Conservation (phyloP, 1,284 basidiomycete species). For the Rhodotorula sp. region DNA sequence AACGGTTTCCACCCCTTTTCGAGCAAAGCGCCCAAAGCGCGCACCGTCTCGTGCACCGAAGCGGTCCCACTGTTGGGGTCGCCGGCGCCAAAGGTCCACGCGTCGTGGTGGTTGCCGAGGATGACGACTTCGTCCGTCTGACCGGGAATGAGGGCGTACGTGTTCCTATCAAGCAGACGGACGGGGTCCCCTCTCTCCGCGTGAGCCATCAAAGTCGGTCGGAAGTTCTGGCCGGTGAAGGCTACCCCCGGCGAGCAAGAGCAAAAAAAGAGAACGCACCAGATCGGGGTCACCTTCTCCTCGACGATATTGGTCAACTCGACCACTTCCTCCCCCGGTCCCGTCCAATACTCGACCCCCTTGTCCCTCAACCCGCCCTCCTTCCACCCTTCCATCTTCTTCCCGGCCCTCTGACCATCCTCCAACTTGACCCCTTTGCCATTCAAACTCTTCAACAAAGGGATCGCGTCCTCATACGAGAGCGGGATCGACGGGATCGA, state of each 20-base stretch:
- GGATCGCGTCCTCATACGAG: constrained; percentile 55
- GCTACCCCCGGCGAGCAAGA: no score
- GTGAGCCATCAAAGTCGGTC: no score
- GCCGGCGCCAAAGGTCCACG: constrained; percentile 59
- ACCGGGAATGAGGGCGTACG: constrained; percentile 85
- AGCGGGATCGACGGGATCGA: constrained; percentile 50
- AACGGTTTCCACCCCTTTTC: constrained; percentile 81
- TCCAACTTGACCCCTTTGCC: constrained; percentile 47
- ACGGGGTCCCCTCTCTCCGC: no score
- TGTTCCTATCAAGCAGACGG: constrained; percentile 59
- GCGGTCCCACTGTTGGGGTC: constrained; percentile 88
- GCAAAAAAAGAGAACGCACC: constrained; percentile 10
- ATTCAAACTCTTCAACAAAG: constrained; percentile 52
- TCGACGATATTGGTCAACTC: constrained; percentile 60
- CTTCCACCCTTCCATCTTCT: constrained; percentile 43
- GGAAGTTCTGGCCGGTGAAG: no score
- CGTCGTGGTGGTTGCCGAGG: constrained; percentile 83
- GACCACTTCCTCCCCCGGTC: constrained; percentile 53
- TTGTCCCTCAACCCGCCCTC: constrained; percentile 52
- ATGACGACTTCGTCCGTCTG: constrained; percentile 72
- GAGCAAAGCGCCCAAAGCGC: constrained; percentile 72
- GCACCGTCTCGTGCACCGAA: constrained; percentile 76
- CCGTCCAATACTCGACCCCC: constrained; percentile 57
- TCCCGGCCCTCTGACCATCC: constrained; percentile 10
- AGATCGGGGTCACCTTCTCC: constrained; percentile 61